A percentile compares a stretch with the other conserved stretches of the same genome.
Evolutionary conservation across 2,329 filamentous ascomycete genomes (phyloP).

Genomic region (Dactylellina haptotyla): DNA sequence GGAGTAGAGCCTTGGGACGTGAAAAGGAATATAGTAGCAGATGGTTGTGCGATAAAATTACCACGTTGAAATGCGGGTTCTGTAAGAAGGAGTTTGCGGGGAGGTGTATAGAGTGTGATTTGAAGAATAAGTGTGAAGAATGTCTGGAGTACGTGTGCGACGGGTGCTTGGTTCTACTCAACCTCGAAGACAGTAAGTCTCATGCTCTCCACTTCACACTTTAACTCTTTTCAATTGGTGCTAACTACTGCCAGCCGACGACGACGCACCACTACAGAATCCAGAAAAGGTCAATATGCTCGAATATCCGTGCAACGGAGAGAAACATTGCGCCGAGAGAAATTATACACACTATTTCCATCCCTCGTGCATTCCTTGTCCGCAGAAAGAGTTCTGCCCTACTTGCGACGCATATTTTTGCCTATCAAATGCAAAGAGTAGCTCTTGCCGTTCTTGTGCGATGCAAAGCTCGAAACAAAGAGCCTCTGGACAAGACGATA

Average conservation of each 20-base stretch:
- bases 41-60: constrained; percentile 3
- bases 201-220: not conserved
- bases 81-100: not conserved
- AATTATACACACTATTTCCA: constrained; percentile 2
- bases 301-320: not conserved
- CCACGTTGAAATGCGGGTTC: not conserved
- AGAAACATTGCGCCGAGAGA: not conserved
- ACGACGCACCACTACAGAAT: not conserved
- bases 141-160: constrained; percentile 9
- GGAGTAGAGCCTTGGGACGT: not conserved
- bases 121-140: constrained; percentile 9
- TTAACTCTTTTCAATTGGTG: not conserved
- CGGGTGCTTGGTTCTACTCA: constrained; percentile 5
- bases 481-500: too few relatives aligned
- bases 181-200: not conserved
- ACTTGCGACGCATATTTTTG: not conserved
- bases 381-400: not conserved
- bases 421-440: not conserved
- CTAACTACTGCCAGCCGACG: not conserved
- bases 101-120: constrained; percentile 4
- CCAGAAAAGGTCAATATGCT: constrained; percentile 4
- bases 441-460: not conserved
- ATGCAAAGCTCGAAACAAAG: not conserved
- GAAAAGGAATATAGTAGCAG: not conserved
- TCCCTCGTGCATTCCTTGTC: not conserved